Base-by-base conservation (phyloP, 345 rosid species). In the Aegle marmelos region DNA sequence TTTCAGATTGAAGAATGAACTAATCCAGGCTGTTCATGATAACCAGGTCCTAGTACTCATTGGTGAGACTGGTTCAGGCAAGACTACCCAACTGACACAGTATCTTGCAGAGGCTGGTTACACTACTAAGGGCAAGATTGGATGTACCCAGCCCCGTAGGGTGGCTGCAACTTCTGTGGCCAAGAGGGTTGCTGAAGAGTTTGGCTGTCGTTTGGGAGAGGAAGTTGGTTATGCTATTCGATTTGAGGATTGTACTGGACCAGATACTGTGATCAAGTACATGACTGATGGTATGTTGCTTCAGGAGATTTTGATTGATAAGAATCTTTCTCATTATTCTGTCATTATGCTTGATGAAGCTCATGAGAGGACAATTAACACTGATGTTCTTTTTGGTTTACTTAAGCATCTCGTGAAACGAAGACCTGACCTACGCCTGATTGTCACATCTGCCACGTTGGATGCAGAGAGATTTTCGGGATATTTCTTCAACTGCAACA, bases 151-250 rank as follows among this genome's bases (percentile, higher is more conserved):
- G 81, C 98, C 98, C 76, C 93, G 92, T 64, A 86, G 96, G 78
- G 96, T 91, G 54, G 98, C 98, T 30, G 98, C 94, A 17, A 89
- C 85, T 89, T 93, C 96, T 76, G 98, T 93, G n/a, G 98, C 95
- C 13, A 90, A 91, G 91, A 89, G 97, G 82, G 96, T 91, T 41
- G 96, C 98, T 79, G 94, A 91, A 83, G 98, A 93, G 87, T 87
- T 91, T 86, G 98, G 98, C 30, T 91, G 98, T 79, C 92, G 90
- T 28, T 83, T 93, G 68, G 94, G 95, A 36, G 94, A 93, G 76
- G 96, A 93, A 69, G 95, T 93, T 58, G 97, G 97, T 54, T 93
- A 93, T 85, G 94, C 95, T 0, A 89, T 93, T 79, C 87, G 95
- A 60, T 91, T 93, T 67, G 92, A 93, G 80, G 96, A 91, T 87